A percentile compares a stretch with the other conserved stretches of the same genome.
Evolutionary conservation across 2,329 filamentous ascomycete genomes (phyloP).

Genomic region (Anthostomella pinea): DNA sequence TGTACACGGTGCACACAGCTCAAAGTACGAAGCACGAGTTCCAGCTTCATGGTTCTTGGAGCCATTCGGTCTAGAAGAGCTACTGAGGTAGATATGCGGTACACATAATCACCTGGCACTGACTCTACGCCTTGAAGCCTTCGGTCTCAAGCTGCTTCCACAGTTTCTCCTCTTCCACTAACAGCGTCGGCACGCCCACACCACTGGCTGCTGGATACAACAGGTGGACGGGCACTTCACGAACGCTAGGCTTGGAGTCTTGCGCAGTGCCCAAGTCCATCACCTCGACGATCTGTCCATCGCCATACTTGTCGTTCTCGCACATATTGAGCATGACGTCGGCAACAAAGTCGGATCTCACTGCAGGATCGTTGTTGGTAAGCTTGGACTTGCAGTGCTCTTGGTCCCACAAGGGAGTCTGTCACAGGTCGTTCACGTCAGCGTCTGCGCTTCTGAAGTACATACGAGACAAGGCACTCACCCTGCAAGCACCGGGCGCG

Average conservation of each 20-base stretch:
- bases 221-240: background rate
- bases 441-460: background rate
- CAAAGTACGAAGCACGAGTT: too few relatives aligned
- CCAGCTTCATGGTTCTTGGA: too few relatives aligned
- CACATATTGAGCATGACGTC: slow-evolving; percentile 2
- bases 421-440: background rate
- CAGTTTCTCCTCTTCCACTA: slow-evolving; percentile 4
- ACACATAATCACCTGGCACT: too few relatives aligned
- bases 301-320: slow-evolving; percentile 2
- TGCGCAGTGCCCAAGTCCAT: background rate
- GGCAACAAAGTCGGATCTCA: background rate
- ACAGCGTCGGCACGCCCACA: background rate
- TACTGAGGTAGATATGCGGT: too few relatives aligned
- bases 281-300: slow-evolving; percentile 2
- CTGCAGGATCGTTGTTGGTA: background rate
- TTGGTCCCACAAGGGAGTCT: slow-evolving; percentile 3
- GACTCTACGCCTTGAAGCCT: slow-evolving; percentile 1
- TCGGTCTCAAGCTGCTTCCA: slow-evolving; percentile 1
- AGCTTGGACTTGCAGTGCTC: slow-evolving; percentile 1
- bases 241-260: background rate
- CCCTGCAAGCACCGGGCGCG: slow-evolving; percentile 2
- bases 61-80: too few relatives aligned
- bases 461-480: background rate
- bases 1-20: too few relatives aligned
- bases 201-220: background rate